Base-by-base conservation (phyloP, 2,329 filamentous ascomycete species). In the Fusarium sp. region DNA sequence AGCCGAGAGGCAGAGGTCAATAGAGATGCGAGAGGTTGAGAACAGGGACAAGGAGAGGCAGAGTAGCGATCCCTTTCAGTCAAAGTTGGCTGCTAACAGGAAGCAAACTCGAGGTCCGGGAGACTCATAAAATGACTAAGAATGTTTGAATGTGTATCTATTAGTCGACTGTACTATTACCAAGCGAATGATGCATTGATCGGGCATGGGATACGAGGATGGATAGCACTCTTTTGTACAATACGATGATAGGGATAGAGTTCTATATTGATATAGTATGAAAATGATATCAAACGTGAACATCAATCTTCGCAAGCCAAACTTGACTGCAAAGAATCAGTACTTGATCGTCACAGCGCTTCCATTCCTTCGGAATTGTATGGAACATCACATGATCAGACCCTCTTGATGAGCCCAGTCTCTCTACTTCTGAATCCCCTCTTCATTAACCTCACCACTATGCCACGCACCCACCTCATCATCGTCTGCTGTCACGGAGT, bases 401-500 rank as follows among this genome's bases (percentile, higher is more conserved):
- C 65, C 71, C 65, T 71, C 50, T 43, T 39, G 46, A 45, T 43
- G 22, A 33, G 22, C 17, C 47, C 33, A 19, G 8, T 17, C 25
- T 54, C n/a, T 10, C 32, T 44, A 15, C 53, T 23, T 52, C 35
- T 57, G 54, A 68, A 67, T 62, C 65, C 56, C 62, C 20, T 61
- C 62, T 47, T 35, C 20, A n/a, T 37, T 39, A 43, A 63, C 23
- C 41, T 71, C 70, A 60, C 23, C 25, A 20, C 59, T 53, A 62
- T 60, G 33, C 41, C 65, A 1, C 79, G 81, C 27, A 78, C 78
- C 7, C 85, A 92, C 67, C 84, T 96, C 13, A 87, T 96, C 51
- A 81, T 96, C 47, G 90, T 96, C 50, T 96, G 93, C 81, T 94
- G 93, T 76, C 93, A 97, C 79, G 92, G 88, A 27, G 92, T 95